Conservation (phyloP, 1,284 basidiomycete genomes). For the Pseudozyma sp. region DNA sequence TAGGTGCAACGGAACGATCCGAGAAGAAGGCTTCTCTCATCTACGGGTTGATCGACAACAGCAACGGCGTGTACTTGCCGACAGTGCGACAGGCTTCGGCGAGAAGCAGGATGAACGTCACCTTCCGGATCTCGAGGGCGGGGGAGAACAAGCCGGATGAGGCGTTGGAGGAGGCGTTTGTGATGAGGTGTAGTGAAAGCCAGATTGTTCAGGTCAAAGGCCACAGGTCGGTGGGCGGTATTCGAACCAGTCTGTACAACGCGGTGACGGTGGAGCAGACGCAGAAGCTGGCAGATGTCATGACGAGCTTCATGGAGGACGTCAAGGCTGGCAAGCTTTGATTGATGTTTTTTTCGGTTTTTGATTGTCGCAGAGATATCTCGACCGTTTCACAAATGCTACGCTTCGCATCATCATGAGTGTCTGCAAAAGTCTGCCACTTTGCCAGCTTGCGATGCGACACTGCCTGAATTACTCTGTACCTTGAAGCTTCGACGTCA, state of each 20-base stretch:
- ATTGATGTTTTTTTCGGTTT: not conserved
- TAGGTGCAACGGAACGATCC: constrained; percentile 67
- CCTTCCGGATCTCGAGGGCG: constrained; percentile 59
- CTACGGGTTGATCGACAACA: constrained; percentile 59
- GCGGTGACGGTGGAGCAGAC: constrained; percentile 85
- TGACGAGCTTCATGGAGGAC: constrained; percentile 69
- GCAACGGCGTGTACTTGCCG: constrained; percentile 49
- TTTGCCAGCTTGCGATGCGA: too few species aligned
- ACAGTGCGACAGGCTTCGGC: constrained; percentile 58
- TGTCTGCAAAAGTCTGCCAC: not conserved
- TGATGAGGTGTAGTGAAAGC: constrained; percentile 51
- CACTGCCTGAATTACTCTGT: too few species aligned
- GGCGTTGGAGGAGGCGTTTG: constrained; percentile 59
- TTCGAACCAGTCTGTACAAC: constrained; percentile 94
- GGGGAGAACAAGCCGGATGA: constrained; percentile 51
- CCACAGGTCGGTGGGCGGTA: constrained; percentile 71
- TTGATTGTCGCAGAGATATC: not conserved
- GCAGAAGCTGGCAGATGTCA: constrained; percentile 71
- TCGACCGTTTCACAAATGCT: not conserved
- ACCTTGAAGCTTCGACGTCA: not conserved
- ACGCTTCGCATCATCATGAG: not conserved
- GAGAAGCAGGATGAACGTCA: constrained; percentile 67
- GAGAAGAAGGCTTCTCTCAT: constrained; percentile 51
- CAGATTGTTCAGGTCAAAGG: constrained; percentile 63
- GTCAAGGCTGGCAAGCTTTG: constrained; percentile 42